Percentiles rank a stretch among this genome's conserved stretches.
Evolutionary conservation across 345 rosid genomes (phyloP).

Genomic region (Acer saccharum): DNA sequence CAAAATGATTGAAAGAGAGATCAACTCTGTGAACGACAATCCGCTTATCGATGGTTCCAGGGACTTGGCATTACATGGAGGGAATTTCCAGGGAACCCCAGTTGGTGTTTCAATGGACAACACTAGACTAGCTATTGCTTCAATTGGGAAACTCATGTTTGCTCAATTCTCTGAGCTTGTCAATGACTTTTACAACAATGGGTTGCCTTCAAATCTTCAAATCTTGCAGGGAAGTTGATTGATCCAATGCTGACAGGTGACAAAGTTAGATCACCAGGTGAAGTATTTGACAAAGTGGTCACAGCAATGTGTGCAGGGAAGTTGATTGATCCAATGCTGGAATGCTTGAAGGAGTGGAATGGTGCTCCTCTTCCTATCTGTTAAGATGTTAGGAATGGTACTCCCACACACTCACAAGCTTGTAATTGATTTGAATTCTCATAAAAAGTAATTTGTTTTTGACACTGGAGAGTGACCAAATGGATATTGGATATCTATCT

Average conservation of each 20-base stretch:
- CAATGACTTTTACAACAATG: slow-evolving; percentile 79
- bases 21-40: too few relatives aligned
- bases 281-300: slow-evolving; percentile 71
- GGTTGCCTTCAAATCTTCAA: slow-evolving; percentile 73
- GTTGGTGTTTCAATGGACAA: slow-evolving; percentile 90
- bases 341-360: slow-evolving; percentile 75
- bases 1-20: too few relatives aligned
- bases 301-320: slow-evolving; percentile 63
- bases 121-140: slow-evolving; percentile 62
- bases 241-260: slow-evolving; percentile 70
- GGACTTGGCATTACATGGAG: slow-evolving; percentile 71
- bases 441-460: too few relatives aligned
- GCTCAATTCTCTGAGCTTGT: slow-evolving; percentile 82
- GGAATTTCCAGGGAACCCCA: slow-evolving; percentile 89
- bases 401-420: too few relatives aligned
- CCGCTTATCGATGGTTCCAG: slow-evolving; percentile 54
- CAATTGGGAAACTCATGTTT: slow-evolving; percentile 78
- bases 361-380: slow-evolving; percentile 71
- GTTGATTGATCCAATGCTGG: slow-evolving; percentile 66
- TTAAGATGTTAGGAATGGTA: slow-evolving; percentile 5
- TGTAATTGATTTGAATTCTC: too few relatives aligned
- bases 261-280: slow-evolving; percentile 62
- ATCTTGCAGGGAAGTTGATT: slow-evolving; percentile 63
- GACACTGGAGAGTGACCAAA: too few relatives aligned
- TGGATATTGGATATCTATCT: too few relatives aligned